Evolutionary conservation across 352 stramenopile species (phyloP).

Genomic region (Globisporangium iwayamae): DNA sequence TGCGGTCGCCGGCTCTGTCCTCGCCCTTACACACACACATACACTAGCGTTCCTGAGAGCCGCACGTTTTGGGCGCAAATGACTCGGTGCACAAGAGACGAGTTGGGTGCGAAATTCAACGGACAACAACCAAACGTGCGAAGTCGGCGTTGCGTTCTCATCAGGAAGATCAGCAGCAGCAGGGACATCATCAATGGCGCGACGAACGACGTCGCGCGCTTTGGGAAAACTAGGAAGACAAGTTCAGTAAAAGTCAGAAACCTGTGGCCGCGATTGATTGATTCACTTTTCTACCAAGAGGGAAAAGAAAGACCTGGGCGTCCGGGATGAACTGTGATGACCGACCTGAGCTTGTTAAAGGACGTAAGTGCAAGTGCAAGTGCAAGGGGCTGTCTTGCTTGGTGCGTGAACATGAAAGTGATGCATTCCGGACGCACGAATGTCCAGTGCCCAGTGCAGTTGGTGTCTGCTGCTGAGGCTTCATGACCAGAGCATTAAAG

Average conservation of each 20-base stretch:
- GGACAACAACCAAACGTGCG: too few species aligned
- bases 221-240: not conserved
- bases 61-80: not conserved
- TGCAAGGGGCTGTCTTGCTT: not conserved
- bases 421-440: not conserved
- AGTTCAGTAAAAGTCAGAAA: not conserved
- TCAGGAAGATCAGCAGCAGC: not conserved
- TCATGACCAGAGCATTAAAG: not conserved
- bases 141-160: too few species aligned
- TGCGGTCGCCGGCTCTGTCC: not conserved
- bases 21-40: too few species aligned
- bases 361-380: not conserved
- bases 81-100: not conserved
- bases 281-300: not conserved
- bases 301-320: not conserved
- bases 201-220: too few species aligned
- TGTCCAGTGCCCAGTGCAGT: not conserved
- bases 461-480: not conserved
- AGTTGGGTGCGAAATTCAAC: not conserved
- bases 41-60: not conserved
- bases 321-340: not conserved
- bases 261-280: not conserved
- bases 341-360: not conserved
- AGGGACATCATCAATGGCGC: not conserved
- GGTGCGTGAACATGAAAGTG: not conserved